Evolutionary conservation across 2,329 filamentous ascomycete species (phyloP).

Genomic region (Coniochaeta hoffmannii): DNA sequence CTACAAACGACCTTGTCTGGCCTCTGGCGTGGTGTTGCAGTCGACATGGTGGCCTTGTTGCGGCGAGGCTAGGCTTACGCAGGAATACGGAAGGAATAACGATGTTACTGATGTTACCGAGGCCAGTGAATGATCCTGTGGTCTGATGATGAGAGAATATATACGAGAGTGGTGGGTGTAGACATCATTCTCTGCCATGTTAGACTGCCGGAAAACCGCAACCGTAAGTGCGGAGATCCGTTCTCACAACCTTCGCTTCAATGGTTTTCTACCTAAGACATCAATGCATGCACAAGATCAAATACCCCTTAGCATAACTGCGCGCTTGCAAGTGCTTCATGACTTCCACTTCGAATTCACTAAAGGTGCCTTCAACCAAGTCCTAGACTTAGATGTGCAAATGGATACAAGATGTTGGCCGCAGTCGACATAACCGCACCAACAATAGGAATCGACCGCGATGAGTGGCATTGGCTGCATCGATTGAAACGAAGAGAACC

Average conservation of each 20-base stretch:
- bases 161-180: background rate
- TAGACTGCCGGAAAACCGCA: background rate
- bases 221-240: background rate
- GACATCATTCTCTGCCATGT: background rate
- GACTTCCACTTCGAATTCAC: too few species aligned
- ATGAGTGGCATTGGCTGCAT: too few species aligned
- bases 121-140: too few species aligned
- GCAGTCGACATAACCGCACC: too few species aligned
- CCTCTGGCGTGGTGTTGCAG: background rate
- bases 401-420: background rate
- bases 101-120: too few species aligned
- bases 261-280: too few species aligned
- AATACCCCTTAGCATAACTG: too few species aligned
- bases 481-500: too few species aligned
- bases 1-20: conserved; percentile 5
- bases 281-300: too few species aligned
- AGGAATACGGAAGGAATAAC: background rate
- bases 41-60: background rate
- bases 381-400: background rate
- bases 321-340: too few species aligned
- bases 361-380: too few species aligned
- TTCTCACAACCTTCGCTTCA: background rate
- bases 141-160: background rate
- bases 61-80: background rate
- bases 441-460: too few species aligned